Conservation (phyloP, 2,329 filamentous ascomycete genomes). For the Fusarium keratoplasticum region DNA sequence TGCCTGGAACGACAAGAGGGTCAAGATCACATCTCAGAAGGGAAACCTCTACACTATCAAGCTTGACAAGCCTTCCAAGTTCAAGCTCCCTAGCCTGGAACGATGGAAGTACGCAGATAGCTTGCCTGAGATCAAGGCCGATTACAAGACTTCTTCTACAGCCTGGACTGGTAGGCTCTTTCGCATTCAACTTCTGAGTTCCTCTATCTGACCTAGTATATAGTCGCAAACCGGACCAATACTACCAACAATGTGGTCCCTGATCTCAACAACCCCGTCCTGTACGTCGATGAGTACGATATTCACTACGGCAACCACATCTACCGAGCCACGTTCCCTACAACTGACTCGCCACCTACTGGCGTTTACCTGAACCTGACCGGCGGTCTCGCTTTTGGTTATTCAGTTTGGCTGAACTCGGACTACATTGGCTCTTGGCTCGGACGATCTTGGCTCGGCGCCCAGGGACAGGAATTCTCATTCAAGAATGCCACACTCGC, state of each 20-base stretch:
- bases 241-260: constrained; percentile 62
- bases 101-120: constrained; percentile 61
- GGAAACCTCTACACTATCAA: constrained; percentile 45
- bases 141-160: constrained; percentile 56
- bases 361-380: constrained; percentile 63
- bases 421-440: constrained; percentile 66
- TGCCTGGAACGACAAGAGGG: constrained; percentile 61
- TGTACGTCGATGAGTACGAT: constrained; percentile 69
- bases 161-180: constrained; percentile 55
- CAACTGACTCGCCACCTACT: constrained; percentile 50
- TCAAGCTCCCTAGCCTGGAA: constrained; percentile 54
- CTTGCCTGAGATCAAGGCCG: constrained; percentile 58
- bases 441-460: constrained; percentile 57
- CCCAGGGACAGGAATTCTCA: constrained; percentile 56
- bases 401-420: constrained; percentile 68
- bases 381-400: constrained; percentile 67
- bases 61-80: constrained; percentile 43
- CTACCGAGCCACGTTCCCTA: constrained; percentile 64
- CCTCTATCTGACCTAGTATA: not conserved
- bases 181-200: fast-evolving
- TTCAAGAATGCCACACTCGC: constrained; percentile 62
- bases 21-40: constrained; percentile 42
- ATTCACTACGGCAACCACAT: constrained; percentile 66
- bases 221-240: constrained; percentile 60
- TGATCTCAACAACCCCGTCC: constrained; percentile 62